Base-by-base conservation (phyloP, 495 filamentous ascomycete genomes). In the Penicillium paradoxum region DNA sequence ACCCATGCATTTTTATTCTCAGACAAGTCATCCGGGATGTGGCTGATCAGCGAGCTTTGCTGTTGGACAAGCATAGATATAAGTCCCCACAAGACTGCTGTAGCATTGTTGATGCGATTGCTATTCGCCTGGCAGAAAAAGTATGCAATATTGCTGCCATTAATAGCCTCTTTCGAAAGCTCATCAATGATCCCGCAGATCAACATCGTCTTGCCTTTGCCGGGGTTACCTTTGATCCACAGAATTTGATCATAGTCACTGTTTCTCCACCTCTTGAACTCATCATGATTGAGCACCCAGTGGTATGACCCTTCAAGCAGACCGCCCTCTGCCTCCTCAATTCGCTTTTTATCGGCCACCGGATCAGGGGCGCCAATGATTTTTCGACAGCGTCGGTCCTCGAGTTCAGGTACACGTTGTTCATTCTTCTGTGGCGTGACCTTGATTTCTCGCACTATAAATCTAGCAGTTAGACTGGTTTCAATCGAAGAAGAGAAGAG, bases 81-180 rank as follows among this genome's bases (percentile, higher is more conserved):
- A 8, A 76, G 53, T 30, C 73, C 69, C 4, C 72, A 66, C n/a
- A 76, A 51, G 3, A 75, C 67, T 8, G 67, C 62, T 14, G 64
- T 63, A 21, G 71, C 64, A 54, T 65, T 72, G 55, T 72, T 74
- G 34, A 75, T 38, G 8, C 52, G 40, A 2, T 21, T 14, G 36
- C 69, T 43, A 18, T 63, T 67, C 6, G 56, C 63, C 56, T 76
- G 73, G 51, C 71, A 78, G 60, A 79, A 76, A 64, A 78, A 78
- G 63, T 66, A 78, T 4, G 66, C 64, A 14, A 77, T 43, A 21
- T 45, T 53, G 3, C 53, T 49, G 11, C 30, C 30, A 32, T 29
- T 14, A 11, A 13, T 60, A 41, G 37, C 9, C 11, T 27, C 33
- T 30, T 47, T 36, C 30, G 55, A n/a, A 13, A 74, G 53, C 32